These are phyloP conservation scores for Trichoderma erinaceum DNA, from an alignment of 495 filamentous ascomycete species.

Conservation along the genomic window DNA sequence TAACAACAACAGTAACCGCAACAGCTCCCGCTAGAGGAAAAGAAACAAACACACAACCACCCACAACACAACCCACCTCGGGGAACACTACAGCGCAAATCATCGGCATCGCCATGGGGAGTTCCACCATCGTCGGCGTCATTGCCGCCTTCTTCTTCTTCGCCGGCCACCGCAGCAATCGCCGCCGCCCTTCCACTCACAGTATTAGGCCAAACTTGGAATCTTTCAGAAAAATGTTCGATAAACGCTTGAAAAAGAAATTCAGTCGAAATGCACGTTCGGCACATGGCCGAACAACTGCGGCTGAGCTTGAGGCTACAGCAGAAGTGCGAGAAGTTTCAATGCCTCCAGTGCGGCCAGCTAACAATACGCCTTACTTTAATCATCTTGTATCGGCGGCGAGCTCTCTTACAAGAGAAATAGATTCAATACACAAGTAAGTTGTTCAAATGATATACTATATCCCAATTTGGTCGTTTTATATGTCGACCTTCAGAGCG, in stretches of 20 bases:
- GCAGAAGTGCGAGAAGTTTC: neutral
- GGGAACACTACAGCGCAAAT: constrained; percentile 36
- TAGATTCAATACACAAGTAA: neutral
- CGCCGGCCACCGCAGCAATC: constrained; percentile 35
- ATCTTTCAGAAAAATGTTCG: neutral
- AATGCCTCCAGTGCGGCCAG: neutral
- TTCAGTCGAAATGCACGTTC: too few species aligned
- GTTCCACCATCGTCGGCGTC: constrained; percentile 32
- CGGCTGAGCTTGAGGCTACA: constrained; percentile 13
- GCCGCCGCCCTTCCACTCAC: constrained; percentile 17
- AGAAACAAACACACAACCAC: constrained; percentile 38
- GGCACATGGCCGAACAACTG: neutral
- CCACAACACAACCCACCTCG: constrained; percentile 59
- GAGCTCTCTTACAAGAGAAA: neutral
- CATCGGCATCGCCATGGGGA: constrained; percentile 44
- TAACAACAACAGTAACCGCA: constrained; percentile 36
- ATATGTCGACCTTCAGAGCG: neutral
- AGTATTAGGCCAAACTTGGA: neutral
- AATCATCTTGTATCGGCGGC: neutral
- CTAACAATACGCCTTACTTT: neutral
- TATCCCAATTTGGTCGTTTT: neutral
- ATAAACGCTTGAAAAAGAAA: too few species aligned
- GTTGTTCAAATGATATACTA: neutral
- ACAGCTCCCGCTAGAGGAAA: neutral
- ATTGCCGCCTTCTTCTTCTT: constrained; percentile 35